These are phyloP conservation scores for Podospora bellae-mahoneyi DNA, from an alignment of 495 filamentous ascomycete genomes.

Conservation along the genomic window DNA sequence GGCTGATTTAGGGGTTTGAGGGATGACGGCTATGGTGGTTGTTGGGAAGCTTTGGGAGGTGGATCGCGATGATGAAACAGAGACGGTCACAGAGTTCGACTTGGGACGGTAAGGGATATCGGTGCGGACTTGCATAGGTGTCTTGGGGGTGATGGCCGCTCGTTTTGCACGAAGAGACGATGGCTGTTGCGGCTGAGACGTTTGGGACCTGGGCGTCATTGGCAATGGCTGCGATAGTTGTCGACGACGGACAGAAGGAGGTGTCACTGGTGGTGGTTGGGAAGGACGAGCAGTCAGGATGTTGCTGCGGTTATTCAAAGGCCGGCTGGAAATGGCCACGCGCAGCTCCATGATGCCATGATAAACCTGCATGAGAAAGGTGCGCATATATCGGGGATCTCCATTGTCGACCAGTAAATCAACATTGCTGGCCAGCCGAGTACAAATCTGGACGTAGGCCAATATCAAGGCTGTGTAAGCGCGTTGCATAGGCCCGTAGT, in stretches of 20 bases:
- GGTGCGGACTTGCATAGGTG: conserved; percentile 26
- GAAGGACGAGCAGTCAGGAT: background rate
- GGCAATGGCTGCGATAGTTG: background rate
- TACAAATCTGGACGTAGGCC: conserved; percentile 68
- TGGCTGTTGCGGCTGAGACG: background rate
- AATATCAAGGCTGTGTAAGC: conserved; percentile 64
- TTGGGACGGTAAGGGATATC: conserved; percentile 25
- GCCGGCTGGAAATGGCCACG: conserved; percentile 30
- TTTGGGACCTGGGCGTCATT: background rate
- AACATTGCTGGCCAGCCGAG: conserved; percentile 61
- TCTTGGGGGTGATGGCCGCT: conserved; percentile 11
- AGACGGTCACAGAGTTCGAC: conserved; percentile 26
- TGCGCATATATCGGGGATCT: conserved; percentile 72
- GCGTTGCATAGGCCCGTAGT: conserved; percentile 58
- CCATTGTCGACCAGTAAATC: conserved; percentile 65
- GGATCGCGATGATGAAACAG: conserved; percentile 32
- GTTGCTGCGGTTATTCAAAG: background rate
- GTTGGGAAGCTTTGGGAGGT: conserved; percentile 27
- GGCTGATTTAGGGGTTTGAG: conserved; percentile 61
- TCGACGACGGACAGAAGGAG: conserved; percentile 12
- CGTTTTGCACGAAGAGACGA: conserved; percentile 2
- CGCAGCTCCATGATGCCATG: conserved; percentile 71
- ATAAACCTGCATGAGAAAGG: conserved; percentile 71
- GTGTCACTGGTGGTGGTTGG: conserved; percentile 8
- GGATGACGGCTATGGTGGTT: conserved; percentile 26